Evolutionary conservation across 2,329 filamentous ascomycete genomes (phyloP).

Genomic region (Colletotrichum sp.): DNA sequence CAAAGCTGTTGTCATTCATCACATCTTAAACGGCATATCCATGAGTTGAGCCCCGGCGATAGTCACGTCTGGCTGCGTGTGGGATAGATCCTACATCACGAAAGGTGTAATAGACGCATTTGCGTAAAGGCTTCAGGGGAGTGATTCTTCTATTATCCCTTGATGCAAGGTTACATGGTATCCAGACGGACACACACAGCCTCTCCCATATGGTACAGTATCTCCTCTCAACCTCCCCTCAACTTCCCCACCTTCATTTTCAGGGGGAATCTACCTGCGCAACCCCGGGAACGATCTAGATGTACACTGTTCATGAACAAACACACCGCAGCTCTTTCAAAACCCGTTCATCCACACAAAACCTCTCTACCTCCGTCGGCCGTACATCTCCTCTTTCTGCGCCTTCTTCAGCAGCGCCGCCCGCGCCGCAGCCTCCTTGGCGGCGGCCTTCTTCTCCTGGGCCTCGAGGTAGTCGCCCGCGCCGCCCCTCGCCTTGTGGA

Average conservation of each 20-base stretch:
- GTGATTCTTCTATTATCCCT: not conserved
- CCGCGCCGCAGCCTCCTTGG: constrained; percentile 34
- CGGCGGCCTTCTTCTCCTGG: constrained; percentile 30
- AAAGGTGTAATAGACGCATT: not conserved
- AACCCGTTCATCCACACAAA: constrained; percentile 16
- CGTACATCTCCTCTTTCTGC: constrained; percentile 35
- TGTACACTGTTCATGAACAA: constrained; percentile 12
- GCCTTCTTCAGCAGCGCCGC: constrained; percentile 33
- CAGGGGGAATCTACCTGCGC: not conserved
- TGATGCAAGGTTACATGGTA: not conserved
- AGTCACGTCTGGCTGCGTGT: too few relatives aligned
- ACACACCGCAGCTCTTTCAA: constrained; percentile 25
- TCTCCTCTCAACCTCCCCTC: not conserved
- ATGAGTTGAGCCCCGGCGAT: too few relatives aligned
- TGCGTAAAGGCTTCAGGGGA: not conserved
- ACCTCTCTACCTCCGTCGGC: constrained; percentile 35
- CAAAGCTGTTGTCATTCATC: not conserved
- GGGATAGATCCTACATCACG: too few relatives aligned
- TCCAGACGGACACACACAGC: not conserved
- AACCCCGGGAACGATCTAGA: not conserved
- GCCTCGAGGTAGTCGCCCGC: constrained; percentile 34
- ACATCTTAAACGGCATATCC: not conserved
- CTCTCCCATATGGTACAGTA: constrained; percentile 12
- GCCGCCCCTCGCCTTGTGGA: constrained; percentile 35
- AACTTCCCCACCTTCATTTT: constrained; percentile 23